Conservation (phyloP, 495 filamentous ascomycete genomes). For the Amniculicola lignicola region DNA sequence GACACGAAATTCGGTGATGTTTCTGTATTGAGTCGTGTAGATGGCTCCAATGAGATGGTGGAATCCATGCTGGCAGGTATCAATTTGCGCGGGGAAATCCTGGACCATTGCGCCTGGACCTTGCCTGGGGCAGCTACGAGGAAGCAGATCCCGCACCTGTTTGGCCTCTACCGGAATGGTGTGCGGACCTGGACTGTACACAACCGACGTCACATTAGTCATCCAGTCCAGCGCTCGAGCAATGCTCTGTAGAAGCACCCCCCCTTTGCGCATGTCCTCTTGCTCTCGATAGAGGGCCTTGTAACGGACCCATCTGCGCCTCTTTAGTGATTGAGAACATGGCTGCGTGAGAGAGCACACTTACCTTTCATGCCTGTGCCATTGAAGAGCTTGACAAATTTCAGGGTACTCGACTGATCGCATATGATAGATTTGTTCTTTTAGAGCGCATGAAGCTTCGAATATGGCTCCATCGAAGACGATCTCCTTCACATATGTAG, state of each 20-base stretch:
- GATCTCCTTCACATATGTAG: constrained; percentile 27
- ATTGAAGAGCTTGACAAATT: background rate
- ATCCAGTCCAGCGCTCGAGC: constrained; percentile 19
- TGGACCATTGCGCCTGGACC: too few species aligned
- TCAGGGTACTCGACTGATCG: too few species aligned
- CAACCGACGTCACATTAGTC: constrained; percentile 20
- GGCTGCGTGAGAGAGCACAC: background rate
- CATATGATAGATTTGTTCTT: too few species aligned
- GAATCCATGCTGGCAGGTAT: constrained; percentile 12
- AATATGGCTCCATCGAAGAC: constrained; percentile 28
- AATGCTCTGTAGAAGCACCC: constrained; percentile 15
- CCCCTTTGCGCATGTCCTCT: constrained; percentile 11
- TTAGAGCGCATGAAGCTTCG: too few species aligned
- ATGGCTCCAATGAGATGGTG: constrained; percentile 26
- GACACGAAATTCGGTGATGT: constrained; percentile 14
- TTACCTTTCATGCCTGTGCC: background rate
- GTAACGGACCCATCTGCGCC: constrained; percentile 13
- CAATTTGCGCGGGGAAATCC: background rate
- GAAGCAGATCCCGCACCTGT: constrained; percentile 19
- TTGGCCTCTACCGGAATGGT: constrained; percentile 18
- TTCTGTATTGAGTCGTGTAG: constrained; percentile 10
- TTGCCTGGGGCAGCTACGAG: too few species aligned
- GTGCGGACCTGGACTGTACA: constrained; percentile 24
- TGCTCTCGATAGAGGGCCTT: constrained; percentile 25
- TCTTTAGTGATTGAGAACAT: background rate